These are phyloP conservation scores for Didymella exigua DNA, from an alignment of 2,329 filamentous ascomycete genomes.

Conservation along the genomic window DNA sequence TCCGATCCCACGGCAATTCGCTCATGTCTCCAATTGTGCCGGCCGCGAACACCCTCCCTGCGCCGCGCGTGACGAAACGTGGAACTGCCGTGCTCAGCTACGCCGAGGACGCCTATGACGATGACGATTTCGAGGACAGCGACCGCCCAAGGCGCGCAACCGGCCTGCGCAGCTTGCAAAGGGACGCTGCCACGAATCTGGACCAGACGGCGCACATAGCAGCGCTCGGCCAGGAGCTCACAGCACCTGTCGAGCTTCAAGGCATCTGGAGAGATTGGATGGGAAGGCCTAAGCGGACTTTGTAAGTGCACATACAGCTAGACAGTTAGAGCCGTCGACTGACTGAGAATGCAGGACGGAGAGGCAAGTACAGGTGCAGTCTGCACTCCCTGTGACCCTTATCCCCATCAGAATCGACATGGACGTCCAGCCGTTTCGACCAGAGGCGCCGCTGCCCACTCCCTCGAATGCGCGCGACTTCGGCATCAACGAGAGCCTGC, in stretches of 20 bases:
- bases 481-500: constrained; percentile 71
- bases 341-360: constrained; percentile 54
- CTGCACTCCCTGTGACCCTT: constrained; percentile 82
- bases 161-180: constrained; percentile 75
- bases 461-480: constrained; percentile 64
- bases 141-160: constrained; percentile 75
- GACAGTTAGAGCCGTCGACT: constrained; percentile 5
- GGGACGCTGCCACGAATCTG: constrained; percentile 65
- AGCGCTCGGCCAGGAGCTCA: constrained; percentile 82
- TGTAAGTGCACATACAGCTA: constrained; percentile 47
- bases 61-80: constrained; percentile 89
- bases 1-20: constrained; percentile 90
- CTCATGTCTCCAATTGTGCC: constrained; percentile 84
- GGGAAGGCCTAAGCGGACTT: constrained; percentile 66
- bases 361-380: constrained; percentile 67
- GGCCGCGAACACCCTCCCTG: constrained; percentile 68
- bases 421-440: constrained; percentile 80
- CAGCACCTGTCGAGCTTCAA: constrained; percentile 79
- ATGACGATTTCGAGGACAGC: constrained; percentile 75
- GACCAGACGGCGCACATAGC: constrained; percentile 70
- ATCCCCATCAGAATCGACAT: constrained; percentile 97
- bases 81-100: constrained; percentile 98
- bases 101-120: constrained; percentile 93
- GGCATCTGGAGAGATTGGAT: constrained; percentile 97
- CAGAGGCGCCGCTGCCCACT: constrained; percentile 67